Evolutionary conservation across 352 stramenopile genomes (phyloP).

Genomic region (Pythium sukuiense): DNA sequence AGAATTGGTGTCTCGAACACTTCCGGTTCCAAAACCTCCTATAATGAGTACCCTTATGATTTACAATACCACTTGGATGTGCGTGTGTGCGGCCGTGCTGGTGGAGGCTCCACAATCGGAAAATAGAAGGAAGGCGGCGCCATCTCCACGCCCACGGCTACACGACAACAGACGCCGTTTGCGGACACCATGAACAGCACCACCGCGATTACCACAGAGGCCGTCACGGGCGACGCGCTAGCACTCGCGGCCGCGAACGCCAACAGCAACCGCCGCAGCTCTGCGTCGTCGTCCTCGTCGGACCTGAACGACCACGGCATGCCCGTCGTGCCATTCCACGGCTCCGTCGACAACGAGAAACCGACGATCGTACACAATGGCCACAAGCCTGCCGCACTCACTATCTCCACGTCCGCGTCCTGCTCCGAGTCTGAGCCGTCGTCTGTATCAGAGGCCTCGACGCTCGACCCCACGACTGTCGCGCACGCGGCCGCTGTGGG

Average conservation of each 20-base stretch:
- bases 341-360: neutral
- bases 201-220: neutral
- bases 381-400: conserved; percentile 12
- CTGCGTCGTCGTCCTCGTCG: conserved; percentile 27
- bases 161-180: neutral
- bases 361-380: conserved; percentile 2
- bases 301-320: conserved; percentile 31
- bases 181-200: conserved; percentile 8
- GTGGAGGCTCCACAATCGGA: conserved; percentile 2
- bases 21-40: neutral
- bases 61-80: neutral
- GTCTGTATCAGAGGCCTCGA: conserved; percentile 6
- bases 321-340: conserved; percentile 26
- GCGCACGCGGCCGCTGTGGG: neutral
- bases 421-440: conserved; percentile 14
- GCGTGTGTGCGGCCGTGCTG: neutral
- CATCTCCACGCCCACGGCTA: neutral
- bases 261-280: conserved; percentile 24
- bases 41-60: neutral
- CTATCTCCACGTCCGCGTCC: conserved; percentile 12
- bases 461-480: neutral
- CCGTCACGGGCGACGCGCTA: conserved; percentile 1
- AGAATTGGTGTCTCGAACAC: neutral
- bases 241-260: conserved; percentile 19
- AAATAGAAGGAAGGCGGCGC: conserved; percentile 2